phyloP scores from a whole-genome alignment of 768 basidiomycete species.

The Mycena galopus region DNA sequence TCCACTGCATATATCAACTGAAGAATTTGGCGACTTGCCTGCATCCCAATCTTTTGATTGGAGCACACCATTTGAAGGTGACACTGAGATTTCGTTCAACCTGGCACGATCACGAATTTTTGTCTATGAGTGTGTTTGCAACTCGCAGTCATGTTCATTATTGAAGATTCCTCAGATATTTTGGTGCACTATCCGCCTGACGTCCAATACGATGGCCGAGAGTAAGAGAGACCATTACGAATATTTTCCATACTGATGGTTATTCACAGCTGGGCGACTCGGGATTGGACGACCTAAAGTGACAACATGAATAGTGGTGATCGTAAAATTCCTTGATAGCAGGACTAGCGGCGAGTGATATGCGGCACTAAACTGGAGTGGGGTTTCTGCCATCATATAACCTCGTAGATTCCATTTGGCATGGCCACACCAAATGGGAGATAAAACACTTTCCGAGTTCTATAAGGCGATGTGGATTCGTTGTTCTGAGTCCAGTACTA shows the following conservation, averaged over 20 bases:
- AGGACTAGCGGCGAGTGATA: too few relatives aligned
- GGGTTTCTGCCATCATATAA: too few relatives aligned
- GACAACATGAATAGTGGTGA: not conserved
- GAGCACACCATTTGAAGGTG: not conserved
- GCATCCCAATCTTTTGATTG: conserved; percentile 44
- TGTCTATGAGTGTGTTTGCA: not conserved
- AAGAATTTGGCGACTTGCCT: conserved; percentile 59
- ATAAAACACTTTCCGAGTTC: too few relatives aligned
- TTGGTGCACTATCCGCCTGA: not conserved
- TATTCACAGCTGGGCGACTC: conserved; percentile 22
- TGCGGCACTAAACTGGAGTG: too few relatives aligned
- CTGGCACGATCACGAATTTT: not conserved
- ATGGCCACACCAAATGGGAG: too few relatives aligned
- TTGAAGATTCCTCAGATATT: not conserved
- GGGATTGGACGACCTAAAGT: conserved; percentile 23
- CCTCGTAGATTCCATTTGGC: too few relatives aligned
- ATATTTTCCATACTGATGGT: not conserved
- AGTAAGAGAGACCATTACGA: not conserved
- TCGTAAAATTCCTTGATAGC: too few relatives aligned
- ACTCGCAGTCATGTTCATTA: not conserved
- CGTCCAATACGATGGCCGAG: not conserved
- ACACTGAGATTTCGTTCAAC: not conserved
- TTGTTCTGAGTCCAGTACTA: too few relatives aligned
- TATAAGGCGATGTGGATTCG: too few relatives aligned
- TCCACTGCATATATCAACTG: conserved; percentile 56